A percentile compares a stretch with the other conserved stretches of the same genome.
Evolutionary conservation across 768 basidiomycete genomes (phyloP).

Genomic region (Calocybe indica): DNA sequence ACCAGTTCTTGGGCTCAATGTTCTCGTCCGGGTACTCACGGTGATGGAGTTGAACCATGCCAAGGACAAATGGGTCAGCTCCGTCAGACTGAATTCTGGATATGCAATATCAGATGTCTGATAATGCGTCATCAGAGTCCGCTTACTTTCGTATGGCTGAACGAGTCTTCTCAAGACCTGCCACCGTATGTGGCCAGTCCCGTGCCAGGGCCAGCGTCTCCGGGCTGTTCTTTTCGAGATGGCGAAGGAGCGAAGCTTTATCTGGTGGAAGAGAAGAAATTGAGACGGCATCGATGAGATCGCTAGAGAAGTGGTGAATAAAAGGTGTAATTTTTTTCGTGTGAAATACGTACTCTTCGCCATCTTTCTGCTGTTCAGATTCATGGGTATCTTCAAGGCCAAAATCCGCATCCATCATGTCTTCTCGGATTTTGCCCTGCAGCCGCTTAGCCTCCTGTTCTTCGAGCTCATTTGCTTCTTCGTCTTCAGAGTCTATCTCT

Average conservation of each 20-base stretch:
- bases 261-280: constrained; percentile 39
- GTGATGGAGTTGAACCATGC: constrained; percentile 81
- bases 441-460: constrained; percentile 81
- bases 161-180: constrained; percentile 44
- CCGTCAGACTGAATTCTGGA: constrained; percentile 43
- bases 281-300: constrained; percentile 9
- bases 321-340: background rate
- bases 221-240: constrained; percentile 70
- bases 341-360: constrained; percentile 20
- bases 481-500: constrained; percentile 77
- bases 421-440: constrained; percentile 69
- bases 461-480: constrained; percentile 84
- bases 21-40: constrained; percentile 46
- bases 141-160: constrained; percentile 51
- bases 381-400: constrained; percentile 65
- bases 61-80: constrained; percentile 50
- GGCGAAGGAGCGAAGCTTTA: constrained; percentile 51
- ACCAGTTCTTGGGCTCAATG: background rate
- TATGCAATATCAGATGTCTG: background rate
- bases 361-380: constrained; percentile 17
- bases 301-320: constrained; percentile 19
- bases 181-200: constrained; percentile 75
- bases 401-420: constrained; percentile 74
- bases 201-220: constrained; percentile 76
- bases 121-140: background rate